Evolutionary conservation across 208 protist species (phyloP).

Genomic region (Trypanosomatidae sp.): DNA sequence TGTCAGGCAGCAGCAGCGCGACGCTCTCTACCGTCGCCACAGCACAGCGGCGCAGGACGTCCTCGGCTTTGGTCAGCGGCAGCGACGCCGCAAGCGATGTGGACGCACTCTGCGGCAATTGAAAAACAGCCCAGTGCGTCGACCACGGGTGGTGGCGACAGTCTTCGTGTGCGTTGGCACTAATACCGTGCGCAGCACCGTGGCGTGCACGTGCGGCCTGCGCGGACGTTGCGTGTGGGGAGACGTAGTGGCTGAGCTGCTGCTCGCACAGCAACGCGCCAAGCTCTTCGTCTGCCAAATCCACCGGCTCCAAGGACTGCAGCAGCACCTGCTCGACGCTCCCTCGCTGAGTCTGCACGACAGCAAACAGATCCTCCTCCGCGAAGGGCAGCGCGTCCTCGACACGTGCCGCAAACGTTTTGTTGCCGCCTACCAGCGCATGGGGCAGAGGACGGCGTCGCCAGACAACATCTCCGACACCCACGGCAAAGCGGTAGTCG

Average conservation of each 20-base stretch:
- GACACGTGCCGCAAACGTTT: no score
- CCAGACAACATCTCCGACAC: slow-evolving; percentile 79
- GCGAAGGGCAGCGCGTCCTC: slow-evolving; percentile 20
- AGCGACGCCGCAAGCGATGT: neutral
- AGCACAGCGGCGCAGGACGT: slow-evolving; percentile 43
- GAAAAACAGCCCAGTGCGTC: slow-evolving; percentile 27
- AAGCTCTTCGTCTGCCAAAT: slow-evolving; percentile 13
- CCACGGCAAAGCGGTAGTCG: slow-evolving; percentile 76
- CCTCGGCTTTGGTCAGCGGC: slow-evolving; percentile 17
- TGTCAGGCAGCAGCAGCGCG: slow-evolving; percentile 47
- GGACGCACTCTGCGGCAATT: neutral
- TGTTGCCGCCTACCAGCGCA: neutral
- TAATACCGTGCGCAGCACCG: no score
- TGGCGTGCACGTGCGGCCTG: no score
- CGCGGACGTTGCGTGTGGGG: slow-evolving; percentile 15
- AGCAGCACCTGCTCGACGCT: slow-evolving; percentile 54
- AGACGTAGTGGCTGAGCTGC: slow-evolving; percentile 30
- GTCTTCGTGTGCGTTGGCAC: no score
- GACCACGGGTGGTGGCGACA: slow-evolving; percentile 12
- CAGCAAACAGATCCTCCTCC: slow-evolving; percentile 66
- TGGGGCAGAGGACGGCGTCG: slow-evolving; percentile 32
- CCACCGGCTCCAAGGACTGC: slow-evolving; percentile 30
- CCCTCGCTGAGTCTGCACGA: slow-evolving; percentile 40
- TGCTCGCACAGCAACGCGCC: slow-evolving; percentile 30
- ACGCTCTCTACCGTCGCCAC: slow-evolving; percentile 48